Base-by-base conservation (phyloP, 169 alveolate genomes). In the Pseudocohnilembus persalinus region DNA sequence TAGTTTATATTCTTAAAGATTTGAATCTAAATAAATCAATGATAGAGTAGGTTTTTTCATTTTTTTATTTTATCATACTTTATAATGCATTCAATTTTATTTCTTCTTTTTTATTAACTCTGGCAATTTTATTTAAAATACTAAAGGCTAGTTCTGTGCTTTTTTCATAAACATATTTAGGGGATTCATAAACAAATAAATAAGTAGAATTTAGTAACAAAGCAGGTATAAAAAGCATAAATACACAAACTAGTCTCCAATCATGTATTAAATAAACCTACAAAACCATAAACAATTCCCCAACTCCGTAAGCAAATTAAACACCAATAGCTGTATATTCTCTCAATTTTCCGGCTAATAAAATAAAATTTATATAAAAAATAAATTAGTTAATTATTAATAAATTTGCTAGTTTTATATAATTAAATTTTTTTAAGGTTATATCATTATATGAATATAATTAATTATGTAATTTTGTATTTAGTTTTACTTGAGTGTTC, bases 291-390 rank as follows among this genome's bases (percentile, higher is more conserved):
- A 65, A 35, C 73, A 74, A 78, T 73, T 85, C 89, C 0, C 89
- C 89, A 73, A 85, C 27, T 29, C 81, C 89, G 73, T 73, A 85
- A 64, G 79, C 77, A 0, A 85, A 81, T 78, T 85, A 85, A 0
- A 85, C 77, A 4, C 89, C 89, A 29, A 85, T 81, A 26, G 82
- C 79, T 34, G 82, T 33, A 28, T 77, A 64, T 72, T 85, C 89
- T 78, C 89, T 85, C 31, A 85, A 76, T 72, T 85, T 76, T 65
- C 89, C 89, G 31, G 35, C 89, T 84, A 29, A 30, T 76, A 65
- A 0, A 20, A 33, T 20, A 29, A 30, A 24, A 65, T 6, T 30
- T 0, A 31, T 34, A 1, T 0, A 25, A 1, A 27, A 31, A 15
- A 33, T 34, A 28, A 0, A 33, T 28, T 16, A 15, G 0, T 0